phyloP scores from a whole-genome alignment of 108 stramenopile species.

The Skeletonema costatum region DNA sequence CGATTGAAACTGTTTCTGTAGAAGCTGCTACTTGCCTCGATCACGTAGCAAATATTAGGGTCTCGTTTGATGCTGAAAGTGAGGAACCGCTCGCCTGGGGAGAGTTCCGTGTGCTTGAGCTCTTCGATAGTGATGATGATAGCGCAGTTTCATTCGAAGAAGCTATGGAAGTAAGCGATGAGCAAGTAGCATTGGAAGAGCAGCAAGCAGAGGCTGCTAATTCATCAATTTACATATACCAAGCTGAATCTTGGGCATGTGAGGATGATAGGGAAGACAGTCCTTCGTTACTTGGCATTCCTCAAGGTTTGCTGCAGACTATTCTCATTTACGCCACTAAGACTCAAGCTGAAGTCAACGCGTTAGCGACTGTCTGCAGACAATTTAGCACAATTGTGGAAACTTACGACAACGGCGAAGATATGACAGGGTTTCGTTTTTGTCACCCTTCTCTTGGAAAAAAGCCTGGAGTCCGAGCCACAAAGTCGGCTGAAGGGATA shows the following conservation, averaged over 20 bases:
- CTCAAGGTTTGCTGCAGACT: neutral
- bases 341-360: neutral
- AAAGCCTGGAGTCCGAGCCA: too few species aligned
- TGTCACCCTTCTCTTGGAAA: too few species aligned
- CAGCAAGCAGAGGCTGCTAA: neutral
- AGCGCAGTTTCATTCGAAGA: neutral
- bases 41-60: neutral
- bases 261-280: neutral
- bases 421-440: too few species aligned
- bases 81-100: neutral
- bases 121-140: neutral
- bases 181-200: neutral
- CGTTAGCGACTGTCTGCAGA: neutral
- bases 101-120: neutral
- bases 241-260: neutral
- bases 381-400: neutral
- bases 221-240: neutral
- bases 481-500: neutral
- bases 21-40: neutral
- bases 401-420: neutral
- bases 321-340: conserved; percentile 4
- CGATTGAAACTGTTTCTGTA: neutral
- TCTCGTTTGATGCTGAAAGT: neutral
- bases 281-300: conserved; percentile 1
- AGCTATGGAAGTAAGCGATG: neutral